Conservation (phyloP, 345 rosid genomes). For the Heritiera littoralis region DNA sequence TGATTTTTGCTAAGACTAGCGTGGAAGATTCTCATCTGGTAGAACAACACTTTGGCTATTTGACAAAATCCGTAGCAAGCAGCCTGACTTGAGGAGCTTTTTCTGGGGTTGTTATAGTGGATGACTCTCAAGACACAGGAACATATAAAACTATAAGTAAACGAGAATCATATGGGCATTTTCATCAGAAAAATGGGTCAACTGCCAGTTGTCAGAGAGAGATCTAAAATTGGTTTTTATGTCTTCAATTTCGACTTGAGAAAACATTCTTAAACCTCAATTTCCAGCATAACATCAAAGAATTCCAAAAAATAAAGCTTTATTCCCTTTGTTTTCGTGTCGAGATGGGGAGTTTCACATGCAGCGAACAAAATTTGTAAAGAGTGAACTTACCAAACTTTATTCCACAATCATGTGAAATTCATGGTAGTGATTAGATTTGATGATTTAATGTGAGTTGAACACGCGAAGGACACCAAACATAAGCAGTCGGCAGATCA, state of each 20-base stretch:
- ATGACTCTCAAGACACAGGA: background rate
- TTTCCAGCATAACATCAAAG: background rate
- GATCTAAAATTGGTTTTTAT: background rate
- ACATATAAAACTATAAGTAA: background rate
- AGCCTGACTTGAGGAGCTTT: background rate
- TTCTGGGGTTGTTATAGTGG: background rate
- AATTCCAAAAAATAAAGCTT: background rate
- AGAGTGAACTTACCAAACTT: background rate
- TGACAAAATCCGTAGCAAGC: background rate
- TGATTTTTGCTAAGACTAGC: background rate
- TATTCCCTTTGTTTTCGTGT: background rate
- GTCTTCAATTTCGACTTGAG: background rate
- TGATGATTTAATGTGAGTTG: background rate
- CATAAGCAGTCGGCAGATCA: too few relatives aligned
- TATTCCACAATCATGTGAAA: background rate
- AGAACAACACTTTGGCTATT: too few relatives aligned
- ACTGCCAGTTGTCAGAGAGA: background rate
- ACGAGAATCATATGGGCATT: background rate
- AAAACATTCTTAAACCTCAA: background rate
- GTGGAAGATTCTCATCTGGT: background rate
- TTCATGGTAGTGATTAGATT: background rate
- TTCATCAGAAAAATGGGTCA: background rate
- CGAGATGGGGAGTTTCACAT: background rate
- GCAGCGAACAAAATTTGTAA: conserved; percentile 13
- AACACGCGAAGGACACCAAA: conserved; percentile 16